Evolutionary conservation across 257 asterid genomes (phyloP).

Genomic region (Lavandula angustifolia): DNA sequence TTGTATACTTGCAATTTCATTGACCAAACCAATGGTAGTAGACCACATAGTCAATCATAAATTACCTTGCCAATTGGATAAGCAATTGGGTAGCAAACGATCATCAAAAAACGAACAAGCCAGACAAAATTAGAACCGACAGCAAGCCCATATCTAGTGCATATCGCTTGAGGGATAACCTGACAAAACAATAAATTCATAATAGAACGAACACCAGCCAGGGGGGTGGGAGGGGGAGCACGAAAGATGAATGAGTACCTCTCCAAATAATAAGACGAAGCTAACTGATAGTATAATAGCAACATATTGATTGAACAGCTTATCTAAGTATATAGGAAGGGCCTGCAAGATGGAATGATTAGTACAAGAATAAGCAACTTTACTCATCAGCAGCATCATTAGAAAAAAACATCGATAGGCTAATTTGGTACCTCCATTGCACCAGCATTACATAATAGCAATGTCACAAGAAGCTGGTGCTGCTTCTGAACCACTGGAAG

Average conservation of each 20-base stretch:
- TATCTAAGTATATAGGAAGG: conserved; percentile 92
- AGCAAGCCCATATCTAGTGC: conserved; percentile 98
- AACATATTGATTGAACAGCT: conserved; percentile 84
- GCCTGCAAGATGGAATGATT: conserved; percentile 63
- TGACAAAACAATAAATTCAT: conserved; percentile 28
- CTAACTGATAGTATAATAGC: conserved; percentile 96
- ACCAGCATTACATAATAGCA: conserved; percentile 90
- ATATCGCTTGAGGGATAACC: conserved; percentile 99
- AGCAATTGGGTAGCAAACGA: conserved; percentile 80
- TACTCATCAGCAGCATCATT: neutral
- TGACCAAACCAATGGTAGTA: neutral
- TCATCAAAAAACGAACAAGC: conserved; percentile 90
- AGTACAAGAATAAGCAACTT: conserved; percentile 14
- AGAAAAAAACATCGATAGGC: neutral
- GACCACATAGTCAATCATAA: conserved; percentile 34
- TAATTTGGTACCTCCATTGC: conserved; percentile 77
- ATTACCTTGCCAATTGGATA: conserved; percentile 97
- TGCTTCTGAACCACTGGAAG: conserved; percentile 96
- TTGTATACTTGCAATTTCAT: neutral
- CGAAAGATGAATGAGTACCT: conserved; percentile 47
- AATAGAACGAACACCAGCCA: conserved; percentile 24
- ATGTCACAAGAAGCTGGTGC: conserved; percentile 96
- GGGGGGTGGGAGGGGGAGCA: neutral
- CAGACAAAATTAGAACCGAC: conserved; percentile 89
- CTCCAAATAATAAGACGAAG: conserved; percentile 89